Base-by-base conservation (phyloP, 2,329 filamentous ascomycete species). In the Phialemoniopsis sp. region DNA sequence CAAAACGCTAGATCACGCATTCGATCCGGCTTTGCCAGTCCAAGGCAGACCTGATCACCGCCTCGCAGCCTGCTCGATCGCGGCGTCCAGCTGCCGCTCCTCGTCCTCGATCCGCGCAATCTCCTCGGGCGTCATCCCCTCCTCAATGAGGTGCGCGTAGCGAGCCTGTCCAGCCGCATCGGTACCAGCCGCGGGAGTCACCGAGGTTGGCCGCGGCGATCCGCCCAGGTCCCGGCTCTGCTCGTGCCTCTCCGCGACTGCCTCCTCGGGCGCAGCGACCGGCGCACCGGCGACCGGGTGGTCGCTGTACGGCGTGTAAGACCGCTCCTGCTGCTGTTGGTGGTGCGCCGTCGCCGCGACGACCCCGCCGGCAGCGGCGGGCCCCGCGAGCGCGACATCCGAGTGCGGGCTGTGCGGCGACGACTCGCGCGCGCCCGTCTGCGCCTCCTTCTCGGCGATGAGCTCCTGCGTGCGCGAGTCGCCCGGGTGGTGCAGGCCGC, bases 71-170 rank as follows among this genome's bases (percentile, higher is more conserved):
- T 66, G 63, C 54, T 73, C 71, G 50, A 80, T 80, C 21, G 72
- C 77, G 13, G 64, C 71, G 40, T 80, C 77, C 29, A 81, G 59
- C 44, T 73, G 67, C 43, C 70, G 55, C 57, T 81, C 77, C 51
- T 80, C 76, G 45, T 78, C 76, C 49, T 78, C 75, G 32, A 80
- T 47, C 46, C 71, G 55, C 37, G 67, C 61, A 35, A 80, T 74
- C 52, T 80, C 73, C 0, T 72, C 75, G 8, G 63, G 61, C 35
- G 76, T 78, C 76, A 80, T 80, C 36, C 73, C 72, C n/a, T 78
- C 75, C 50, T 80, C 76, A 5, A 78, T 70, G 28, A 80, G 56
- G 44, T 77, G 73, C 14, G 69, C 67, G 34, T 75, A 71, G 19
- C 59, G 60, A 15, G 57, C 21, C 21, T 50, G 8, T 59, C 50